Evolutionary conservation across 495 filamentous ascomycete species (phyloP).

Genomic region (Podospora comata): DNA sequence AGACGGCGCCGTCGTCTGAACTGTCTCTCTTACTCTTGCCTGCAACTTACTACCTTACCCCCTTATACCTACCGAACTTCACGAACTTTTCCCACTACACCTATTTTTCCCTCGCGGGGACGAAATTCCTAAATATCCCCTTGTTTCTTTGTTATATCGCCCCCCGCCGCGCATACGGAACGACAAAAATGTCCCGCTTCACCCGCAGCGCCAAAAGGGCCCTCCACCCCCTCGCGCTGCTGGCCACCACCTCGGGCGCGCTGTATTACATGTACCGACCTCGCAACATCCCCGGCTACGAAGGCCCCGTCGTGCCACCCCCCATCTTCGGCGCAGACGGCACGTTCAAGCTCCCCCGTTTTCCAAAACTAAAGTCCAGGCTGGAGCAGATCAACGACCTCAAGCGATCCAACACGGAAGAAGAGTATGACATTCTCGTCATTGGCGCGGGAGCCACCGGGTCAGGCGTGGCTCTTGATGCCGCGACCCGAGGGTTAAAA

Average conservation of each 20-base stretch:
- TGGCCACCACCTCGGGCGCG: slow-evolving; percentile 47
- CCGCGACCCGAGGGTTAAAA: slow-evolving; percentile 85
- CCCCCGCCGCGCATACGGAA: not conserved
- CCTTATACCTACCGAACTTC: not conserved
- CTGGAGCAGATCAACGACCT: slow-evolving; percentile 62
- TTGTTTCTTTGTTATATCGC: not conserved
- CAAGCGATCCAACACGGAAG: slow-evolving; percentile 44
- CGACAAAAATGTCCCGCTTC: slow-evolving; percentile 30
- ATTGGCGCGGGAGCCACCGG: slow-evolving; percentile 94
- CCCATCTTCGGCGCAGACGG: slow-evolving; percentile 77
- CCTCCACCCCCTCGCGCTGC: slow-evolving; percentile 38
- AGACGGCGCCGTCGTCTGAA: slow-evolving; percentile 12
- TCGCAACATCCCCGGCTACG: slow-evolving; percentile 78
- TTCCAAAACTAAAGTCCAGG: slow-evolving; percentile 72
- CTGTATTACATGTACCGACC: slow-evolving; percentile 81
- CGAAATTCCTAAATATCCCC: not conserved
- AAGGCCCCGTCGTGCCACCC: slow-evolving; percentile 74
- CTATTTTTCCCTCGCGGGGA: not conserved
- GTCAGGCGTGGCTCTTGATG: slow-evolving; percentile 88
- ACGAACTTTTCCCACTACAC: not conserved
- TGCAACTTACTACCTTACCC: not conserved
- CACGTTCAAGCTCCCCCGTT: slow-evolving; percentile 73
- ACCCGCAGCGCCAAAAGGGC: slow-evolving; percentile 33
- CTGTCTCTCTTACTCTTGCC: not conserved
- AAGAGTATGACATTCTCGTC: slow-evolving; percentile 79